Evolutionary conservation across 2,329 filamentous ascomycete species (phyloP).

Genomic region (Nemania sp.): DNA sequence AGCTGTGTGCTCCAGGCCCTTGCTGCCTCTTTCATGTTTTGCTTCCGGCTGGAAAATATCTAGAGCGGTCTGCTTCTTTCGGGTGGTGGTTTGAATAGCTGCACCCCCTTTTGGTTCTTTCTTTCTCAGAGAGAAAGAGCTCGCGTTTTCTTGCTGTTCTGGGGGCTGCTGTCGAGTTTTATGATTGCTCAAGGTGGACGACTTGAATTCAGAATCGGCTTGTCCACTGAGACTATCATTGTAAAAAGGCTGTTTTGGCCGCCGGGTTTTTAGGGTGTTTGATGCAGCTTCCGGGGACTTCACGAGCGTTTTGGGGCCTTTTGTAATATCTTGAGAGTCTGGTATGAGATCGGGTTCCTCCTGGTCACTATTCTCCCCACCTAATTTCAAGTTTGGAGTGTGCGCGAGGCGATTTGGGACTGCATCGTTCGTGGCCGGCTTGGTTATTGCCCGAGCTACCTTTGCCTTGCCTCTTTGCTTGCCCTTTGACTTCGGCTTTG

Average conservation of each 20-base stretch:
- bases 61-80: not conserved
- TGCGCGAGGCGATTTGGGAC: not conserved
- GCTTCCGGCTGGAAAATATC: not conserved
- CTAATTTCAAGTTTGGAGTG: not conserved
- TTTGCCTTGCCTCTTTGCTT: conserved; percentile 10
- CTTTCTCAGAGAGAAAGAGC: not conserved
- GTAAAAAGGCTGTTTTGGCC: conserved; percentile 20
- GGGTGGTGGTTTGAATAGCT: not conserved
- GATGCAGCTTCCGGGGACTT: not conserved
- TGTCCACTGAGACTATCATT: not conserved
- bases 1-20: not conserved
- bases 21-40: not conserved
- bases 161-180: not conserved
- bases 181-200: not conserved
- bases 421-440: not conserved
- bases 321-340: conserved; percentile 3
- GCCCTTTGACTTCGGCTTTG: not conserved
- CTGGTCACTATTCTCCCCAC: not conserved
- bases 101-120: not conserved
- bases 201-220: not conserved
- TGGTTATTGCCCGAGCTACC: not conserved
- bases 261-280: conserved; percentile 6
- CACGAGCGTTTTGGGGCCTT: not conserved
- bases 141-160: not conserved
- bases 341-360: conserved; percentile 1